Base-by-base conservation (phyloP, 768 basidiomycete species). In the Cystobasidium tubakii region DNA sequence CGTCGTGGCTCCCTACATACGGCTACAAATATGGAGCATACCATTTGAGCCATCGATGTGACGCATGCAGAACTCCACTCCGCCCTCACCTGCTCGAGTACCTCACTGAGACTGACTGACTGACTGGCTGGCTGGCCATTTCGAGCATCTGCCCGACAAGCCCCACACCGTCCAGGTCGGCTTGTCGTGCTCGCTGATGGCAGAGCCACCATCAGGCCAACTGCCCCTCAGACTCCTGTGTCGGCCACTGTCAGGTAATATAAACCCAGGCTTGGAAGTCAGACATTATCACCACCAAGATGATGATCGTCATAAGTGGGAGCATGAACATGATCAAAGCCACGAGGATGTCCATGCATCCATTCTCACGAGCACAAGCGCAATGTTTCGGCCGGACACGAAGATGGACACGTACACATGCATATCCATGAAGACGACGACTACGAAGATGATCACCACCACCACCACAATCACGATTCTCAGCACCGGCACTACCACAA, bases 341-440 rank as follows among this genome's bases (percentile, higher is more conserved):
- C 72, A 74, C 63, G 74, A 70, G 29, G n/a, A 74, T 62, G 60
- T 50, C 15, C 70, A 72, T 57, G 72, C 53, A 34, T 46, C 39
- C 57, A 50, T 21, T 50, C 46, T 4, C 46, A 50, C 46, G 46
- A 50, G 21, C 46, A 50, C 21, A 50, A 50, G 46, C 46, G 46
- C 21, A 3, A 50, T 21, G 9, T 50, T 12, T 50, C 46, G 7
- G 46, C 46, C 7, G 21, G 46, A 50, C 72, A 74, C 66, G 74
- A 70, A 31, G 15, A 74, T 62, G 60, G 25, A 23, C 70, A 72
- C 36, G 39, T 34, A 4, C 63, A 74, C 73, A 60, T 34, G 29
- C 66, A 69, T 29, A 23, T 46, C 36, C 17, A 60, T 25, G 57
- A 60, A 60, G n/a, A 54, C 21, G 57, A 60, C 29, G 33, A 66